A percentile compares a stretch with the other conserved stretches of the same genome.
Conservation (phyloP, 495 filamentous ascomycete species). For the Poronia punctata region DNA sequence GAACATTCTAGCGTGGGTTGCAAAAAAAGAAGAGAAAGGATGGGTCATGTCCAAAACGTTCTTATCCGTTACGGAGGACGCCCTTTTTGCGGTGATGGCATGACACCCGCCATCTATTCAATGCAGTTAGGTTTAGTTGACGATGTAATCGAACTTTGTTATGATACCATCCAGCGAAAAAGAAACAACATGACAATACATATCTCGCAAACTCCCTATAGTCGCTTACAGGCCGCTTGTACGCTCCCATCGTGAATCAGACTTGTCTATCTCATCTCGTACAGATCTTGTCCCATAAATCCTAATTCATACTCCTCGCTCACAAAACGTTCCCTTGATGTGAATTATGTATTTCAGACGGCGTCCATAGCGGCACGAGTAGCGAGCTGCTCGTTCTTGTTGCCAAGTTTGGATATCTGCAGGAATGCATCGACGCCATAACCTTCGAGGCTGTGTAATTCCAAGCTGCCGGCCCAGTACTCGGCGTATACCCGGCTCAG, state of each 20-base stretch:
- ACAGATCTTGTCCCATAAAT: no score
- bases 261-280: no score
- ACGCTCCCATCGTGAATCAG: no score
- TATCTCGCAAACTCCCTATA: no score
- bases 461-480: constrained; percentile 93
- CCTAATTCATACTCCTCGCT: no score
- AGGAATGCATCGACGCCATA: constrained; percentile 98
- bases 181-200: no score
- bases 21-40: neutral
- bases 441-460: constrained; percentile 88
- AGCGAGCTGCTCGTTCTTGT: constrained; percentile 95
- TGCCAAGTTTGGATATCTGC: constrained; percentile 94
- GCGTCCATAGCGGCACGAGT: constrained; percentile 85
- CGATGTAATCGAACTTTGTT: constrained; percentile 27
- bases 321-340: no score
- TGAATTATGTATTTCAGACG: constrained; percentile 48
- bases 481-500: constrained; percentile 95
- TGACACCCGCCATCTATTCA: constrained; percentile 17
- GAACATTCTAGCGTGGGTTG: no score
- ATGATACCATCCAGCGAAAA: constrained; percentile 30
- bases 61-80: constrained; percentile 20
- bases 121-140: constrained; percentile 29
- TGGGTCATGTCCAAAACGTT: constrained; percentile 21
- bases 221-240: no score
- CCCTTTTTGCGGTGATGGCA: constrained; percentile 3